Base-by-base conservation (phyloP, 2,329 filamentous ascomycete genomes). In the Moelleriella libera region DNA sequence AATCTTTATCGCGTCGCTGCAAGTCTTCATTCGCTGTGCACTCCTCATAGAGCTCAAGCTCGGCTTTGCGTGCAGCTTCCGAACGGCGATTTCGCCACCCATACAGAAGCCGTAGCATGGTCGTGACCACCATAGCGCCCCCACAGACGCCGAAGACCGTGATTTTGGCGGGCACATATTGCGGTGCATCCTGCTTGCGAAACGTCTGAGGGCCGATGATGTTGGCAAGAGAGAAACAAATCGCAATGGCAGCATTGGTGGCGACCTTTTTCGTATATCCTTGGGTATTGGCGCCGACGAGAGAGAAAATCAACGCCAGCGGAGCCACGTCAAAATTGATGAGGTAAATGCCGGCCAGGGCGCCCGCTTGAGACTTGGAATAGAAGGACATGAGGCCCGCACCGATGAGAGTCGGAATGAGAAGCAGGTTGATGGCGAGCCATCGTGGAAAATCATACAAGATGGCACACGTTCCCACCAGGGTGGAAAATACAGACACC, bases 301-400 rank as follows among this genome's bases (percentile, higher is more conserved):
- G 63, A 48, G 72, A 72, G 30, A 77, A 64, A 1, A 72, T 68
- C 5, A 77, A 60, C 0, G 76, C 72, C n/a, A 78, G 60, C 11
- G 71, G 70, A 3, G 69, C 67, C 5, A 78, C 73, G 50, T 67
- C 75, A 2, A 69, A 60, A 1, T 72, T 65, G 46, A 58, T 53
- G 31, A 59, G 51, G 48, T 58, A 58, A 42, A 58, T 57, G 30
- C 57, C 57, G 5, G 52, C 54, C n/a, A 56, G 54, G 12, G 54
- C 53, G 1, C 71, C 73, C 3, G 51, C 54, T 43, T 51, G 48
- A 34, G 51, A 52, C 5, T 48, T 45, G 12, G 49, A 51, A 44
- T 52, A 56, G 43, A 59, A 58, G 7, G 56, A 57, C 57, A 60
- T 59, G 45, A 60, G 53, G 3, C 51, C 55, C 1, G 57, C 54